These are phyloP conservation scores for Eucalyptus microcorys DNA, from an alignment of 345 rosid genomes.

Conservation along the genomic window DNA sequence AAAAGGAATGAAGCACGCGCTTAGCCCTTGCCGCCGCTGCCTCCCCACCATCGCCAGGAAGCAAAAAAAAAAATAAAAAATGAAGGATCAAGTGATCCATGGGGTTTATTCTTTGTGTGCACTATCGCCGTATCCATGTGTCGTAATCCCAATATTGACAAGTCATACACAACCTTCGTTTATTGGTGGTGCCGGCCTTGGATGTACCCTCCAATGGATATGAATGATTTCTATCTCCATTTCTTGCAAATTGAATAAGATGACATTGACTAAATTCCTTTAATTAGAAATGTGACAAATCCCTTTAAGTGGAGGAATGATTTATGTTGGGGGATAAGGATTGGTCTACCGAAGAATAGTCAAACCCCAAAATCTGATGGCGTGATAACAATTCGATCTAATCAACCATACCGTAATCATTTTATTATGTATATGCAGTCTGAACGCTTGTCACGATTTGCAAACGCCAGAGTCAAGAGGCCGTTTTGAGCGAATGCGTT, in stretches of 20 bases:
- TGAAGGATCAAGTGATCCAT: neutral
- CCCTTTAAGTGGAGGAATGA: neutral
- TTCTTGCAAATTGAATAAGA: neutral
- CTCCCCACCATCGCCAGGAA: too few relatives aligned
- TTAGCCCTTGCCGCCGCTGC: too few relatives aligned
- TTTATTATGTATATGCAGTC: neutral
- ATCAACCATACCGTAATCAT: neutral
- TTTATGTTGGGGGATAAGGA: neutral
- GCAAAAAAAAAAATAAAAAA: fast-evolving
- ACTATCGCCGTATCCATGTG: neutral
- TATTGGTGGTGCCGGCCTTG: neutral
- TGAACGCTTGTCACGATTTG: neutral
- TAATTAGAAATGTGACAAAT: neutral
- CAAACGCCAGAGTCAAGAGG: neutral
- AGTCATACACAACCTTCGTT: neutral
- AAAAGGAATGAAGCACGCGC: too few relatives aligned
- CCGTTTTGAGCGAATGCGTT: neutral
- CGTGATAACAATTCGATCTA: neutral
- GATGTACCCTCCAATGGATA: neutral
- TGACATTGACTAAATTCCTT: neutral
- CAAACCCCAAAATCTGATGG: neutral
- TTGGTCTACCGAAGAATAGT: neutral
- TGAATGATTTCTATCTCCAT: neutral
- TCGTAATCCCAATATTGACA: neutral
- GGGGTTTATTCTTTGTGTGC: neutral